Conservation (phyloP, 345 rosid species). For the Boechera divaricarpa region DNA sequence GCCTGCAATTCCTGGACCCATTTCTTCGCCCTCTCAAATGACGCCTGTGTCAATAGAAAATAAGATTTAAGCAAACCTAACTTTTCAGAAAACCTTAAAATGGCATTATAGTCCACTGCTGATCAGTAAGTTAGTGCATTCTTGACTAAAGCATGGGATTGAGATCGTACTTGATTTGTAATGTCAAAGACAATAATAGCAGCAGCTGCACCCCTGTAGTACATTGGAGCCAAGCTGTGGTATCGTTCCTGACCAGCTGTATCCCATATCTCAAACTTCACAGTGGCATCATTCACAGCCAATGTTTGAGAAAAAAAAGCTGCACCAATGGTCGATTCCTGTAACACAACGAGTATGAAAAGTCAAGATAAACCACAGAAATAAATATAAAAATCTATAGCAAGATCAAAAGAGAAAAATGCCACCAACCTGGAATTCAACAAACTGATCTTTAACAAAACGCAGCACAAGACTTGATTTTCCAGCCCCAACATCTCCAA, state of each 20-base stretch:
- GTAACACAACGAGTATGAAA: conserved; percentile 22
- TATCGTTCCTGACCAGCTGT: conserved; percentile 73
- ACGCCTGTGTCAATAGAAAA: conserved; percentile 48
- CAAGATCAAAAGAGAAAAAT: neutral
- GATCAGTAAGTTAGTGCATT: conserved; percentile 7
- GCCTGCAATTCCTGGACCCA: conserved; percentile 72
- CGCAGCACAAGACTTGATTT: conserved; percentile 67
- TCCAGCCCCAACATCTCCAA: conserved; percentile 71
- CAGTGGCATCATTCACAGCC: conserved; percentile 63
- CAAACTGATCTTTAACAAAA: conserved; percentile 65
- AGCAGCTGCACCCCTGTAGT: conserved; percentile 75
- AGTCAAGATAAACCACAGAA: neutral
- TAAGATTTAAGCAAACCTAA: conserved; percentile 8
- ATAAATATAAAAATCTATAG: neutral
- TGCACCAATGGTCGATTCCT: conserved; percentile 75
- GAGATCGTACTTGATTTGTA: conserved; percentile 47
- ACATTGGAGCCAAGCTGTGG: conserved; percentile 78
- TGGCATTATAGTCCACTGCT: neutral
- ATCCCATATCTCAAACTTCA: conserved; percentile 74
- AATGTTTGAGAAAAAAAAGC: conserved; percentile 71
- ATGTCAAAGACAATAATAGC: conserved; percentile 66
- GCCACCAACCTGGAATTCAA: conserved; percentile 59
- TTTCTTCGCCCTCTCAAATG: conserved; percentile 66
- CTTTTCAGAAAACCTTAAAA: neutral
- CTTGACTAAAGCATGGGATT: neutral